Evolutionary conservation across 2,329 filamentous ascomycete genomes (phyloP), one percentile per base, ranked within the genome.

Genomic region (Fusarium scirpi): DNA sequence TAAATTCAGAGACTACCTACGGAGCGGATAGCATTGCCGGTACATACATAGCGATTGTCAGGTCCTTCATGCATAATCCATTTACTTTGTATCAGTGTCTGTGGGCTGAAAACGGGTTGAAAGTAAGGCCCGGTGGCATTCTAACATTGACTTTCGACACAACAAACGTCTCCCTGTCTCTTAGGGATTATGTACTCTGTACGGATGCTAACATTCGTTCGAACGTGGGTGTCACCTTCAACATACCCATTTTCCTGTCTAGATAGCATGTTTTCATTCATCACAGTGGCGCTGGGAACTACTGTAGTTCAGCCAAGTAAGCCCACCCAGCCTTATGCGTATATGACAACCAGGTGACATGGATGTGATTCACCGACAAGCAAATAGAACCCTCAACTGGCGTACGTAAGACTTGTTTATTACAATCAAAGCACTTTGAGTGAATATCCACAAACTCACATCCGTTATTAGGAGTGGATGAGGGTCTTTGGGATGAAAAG

Each of bases 271-370:
- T 57, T 57, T 32, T 41, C 18, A 46, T 48, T 30, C 34, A 22
- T 30, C 8, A 34, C 12, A 10, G 25, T 61, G 58, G 44, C 53
- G 32, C 53, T 58, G 25, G 51, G 29, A 27, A 58, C 44, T 48
- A 43, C 32, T 40, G 48, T 20, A 20, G 48, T 20, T 15, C n/a
- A 24, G 25, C 25, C 25, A 58, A 20, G 38, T 45, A 49, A 64
- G 25, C 9, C 27, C 48, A 27, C 59, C 44, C 38, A 58, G 61
- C 45, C 59, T 56, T n/a, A 57, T 41, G 29, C 30, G 29, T 45
- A 41, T 65, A 41, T 20, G 30, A 29, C 38, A n/a, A 29, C 25
- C 22, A n/a, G n/a, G 32, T 44, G 20, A 11, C 44, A 32, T 56
- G 27, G 27, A 27, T 27, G 30, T 64, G 44, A 38, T 58, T 40